These are phyloP conservation scores for Lodderomyces parapsilosis DNA, from an alignment of 1,139 yeast species.

Conservation along the genomic window DNA sequence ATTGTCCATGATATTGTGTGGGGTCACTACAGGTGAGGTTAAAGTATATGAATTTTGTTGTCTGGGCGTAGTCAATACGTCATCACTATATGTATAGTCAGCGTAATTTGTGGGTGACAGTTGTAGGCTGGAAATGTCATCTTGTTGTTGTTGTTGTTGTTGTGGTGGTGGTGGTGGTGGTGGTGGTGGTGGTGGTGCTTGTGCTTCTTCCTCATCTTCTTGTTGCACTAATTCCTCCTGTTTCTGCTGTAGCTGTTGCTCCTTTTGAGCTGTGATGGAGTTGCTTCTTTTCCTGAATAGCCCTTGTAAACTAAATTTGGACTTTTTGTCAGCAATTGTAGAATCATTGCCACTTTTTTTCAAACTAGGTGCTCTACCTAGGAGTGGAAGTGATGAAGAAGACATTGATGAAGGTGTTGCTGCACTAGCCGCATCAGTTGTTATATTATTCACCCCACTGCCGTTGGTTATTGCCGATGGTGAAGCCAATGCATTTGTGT, in stretches of 20 bases:
- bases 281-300: slow-evolving; percentile 9
- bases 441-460: not conserved
- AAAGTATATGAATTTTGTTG: slow-evolving; percentile 1
- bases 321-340: slow-evolving; percentile 7
- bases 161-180: not conserved
- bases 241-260: not conserved
- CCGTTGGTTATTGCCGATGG: not conserved
- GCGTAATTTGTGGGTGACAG: not conserved
- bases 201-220: not conserved
- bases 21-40: slow-evolving; percentile 1
- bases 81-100: not conserved
- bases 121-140: not conserved
- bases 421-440: not conserved
- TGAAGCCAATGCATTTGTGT: not conserved
- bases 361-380: not conserved
- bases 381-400: slow-evolving; percentile 1
- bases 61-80: slow-evolving; percentile 1
- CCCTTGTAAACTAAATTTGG: slow-evolving; percentile 12
- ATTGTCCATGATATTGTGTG: slow-evolving; percentile 2
- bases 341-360: not conserved
- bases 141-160: not conserved
- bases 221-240: not conserved
- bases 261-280: not conserved
- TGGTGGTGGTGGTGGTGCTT: not conserved
- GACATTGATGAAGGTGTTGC: not conserved